phyloP scores from a whole-genome alignment of 768 basidiomycete species.

The Lanmaoa pseudosensibilis region DNA sequence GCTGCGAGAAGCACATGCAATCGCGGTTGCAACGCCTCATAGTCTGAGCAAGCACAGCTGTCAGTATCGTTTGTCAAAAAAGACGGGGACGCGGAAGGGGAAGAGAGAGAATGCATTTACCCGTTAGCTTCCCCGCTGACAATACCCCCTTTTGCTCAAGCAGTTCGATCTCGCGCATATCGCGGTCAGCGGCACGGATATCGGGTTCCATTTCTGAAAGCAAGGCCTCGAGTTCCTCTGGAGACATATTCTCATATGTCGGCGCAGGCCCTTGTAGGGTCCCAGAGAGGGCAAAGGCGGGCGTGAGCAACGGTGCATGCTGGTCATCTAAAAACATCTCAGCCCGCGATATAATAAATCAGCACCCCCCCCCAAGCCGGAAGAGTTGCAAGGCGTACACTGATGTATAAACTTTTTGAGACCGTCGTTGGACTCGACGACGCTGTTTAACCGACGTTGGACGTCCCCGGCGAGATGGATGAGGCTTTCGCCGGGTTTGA shows the following conservation, averaged over 20 bases:
- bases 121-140: slow-evolving; percentile 68
- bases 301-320: slow-evolving; percentile 71
- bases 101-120: slow-evolving; percentile 39
- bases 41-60: slow-evolving; percentile 39
- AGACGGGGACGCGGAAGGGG: background rate
- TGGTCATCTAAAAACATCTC: slow-evolving; percentile 57
- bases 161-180: slow-evolving; percentile 73
- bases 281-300: slow-evolving; percentile 74
- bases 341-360: background rate
- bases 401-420: slow-evolving; percentile 72
- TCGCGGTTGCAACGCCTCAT: slow-evolving; percentile 67
- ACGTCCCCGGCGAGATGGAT: slow-evolving; percentile 59
- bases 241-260: slow-evolving; percentile 62
- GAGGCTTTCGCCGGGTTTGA: slow-evolving; percentile 57
- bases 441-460: slow-evolving; percentile 52
- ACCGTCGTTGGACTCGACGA: slow-evolving; percentile 69
- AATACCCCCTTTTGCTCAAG: slow-evolving; percentile 71
- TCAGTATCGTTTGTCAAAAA: background rate
- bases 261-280: slow-evolving; percentile 48
- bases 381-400: slow-evolving; percentile 41
- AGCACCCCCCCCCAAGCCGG: background rate
- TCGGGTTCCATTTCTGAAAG: slow-evolving; percentile 81
- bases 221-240: slow-evolving; percentile 68
- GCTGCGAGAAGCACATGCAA: slow-evolving; percentile 56
- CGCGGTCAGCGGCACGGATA: slow-evolving; percentile 78